Conservation (phyloP, 176 grass and related monocot genomes). For the Pontederia crassipes region DNA sequence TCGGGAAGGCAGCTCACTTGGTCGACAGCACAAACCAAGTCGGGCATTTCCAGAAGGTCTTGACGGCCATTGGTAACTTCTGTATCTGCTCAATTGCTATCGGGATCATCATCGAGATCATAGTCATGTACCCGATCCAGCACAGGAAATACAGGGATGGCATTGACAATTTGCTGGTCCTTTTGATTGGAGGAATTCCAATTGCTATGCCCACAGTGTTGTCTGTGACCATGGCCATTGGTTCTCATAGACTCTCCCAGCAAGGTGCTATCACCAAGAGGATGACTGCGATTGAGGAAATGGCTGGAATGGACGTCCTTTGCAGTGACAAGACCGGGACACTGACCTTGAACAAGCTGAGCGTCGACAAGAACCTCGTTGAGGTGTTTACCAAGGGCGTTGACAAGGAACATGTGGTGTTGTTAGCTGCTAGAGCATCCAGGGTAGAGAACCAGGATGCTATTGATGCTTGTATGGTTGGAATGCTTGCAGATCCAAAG, state of each 20-base stretch:
- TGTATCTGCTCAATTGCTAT: conserved; percentile 91
- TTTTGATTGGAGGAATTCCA: conserved; percentile 14
- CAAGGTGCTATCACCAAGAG: conserved; percentile 15
- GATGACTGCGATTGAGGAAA: conserved; percentile 16
- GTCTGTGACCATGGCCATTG: conserved; percentile 14
- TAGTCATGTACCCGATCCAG: conserved; percentile 99
- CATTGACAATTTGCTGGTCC: conserved; percentile 38
- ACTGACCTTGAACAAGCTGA: conserved; percentile 11
- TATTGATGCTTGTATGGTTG: conserved; percentile 11
- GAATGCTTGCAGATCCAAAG: conserved; percentile 12
- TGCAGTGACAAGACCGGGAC: conserved; percentile 17
- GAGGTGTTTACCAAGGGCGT: conserved; percentile 7
- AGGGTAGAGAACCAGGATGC: conserved; percentile 14
- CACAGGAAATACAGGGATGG: conserved; percentile 50
- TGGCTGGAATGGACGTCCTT: conserved; percentile 18
- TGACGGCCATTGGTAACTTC: conserved; percentile 95
- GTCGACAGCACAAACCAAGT: conserved; percentile 98
- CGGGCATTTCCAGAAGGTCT: conserved; percentile 92
- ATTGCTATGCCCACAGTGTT: conserved; percentile 13
- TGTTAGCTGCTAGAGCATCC: conserved; percentile 9
- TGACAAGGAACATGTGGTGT: conserved; percentile 5
- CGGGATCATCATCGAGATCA: conserved; percentile 86
- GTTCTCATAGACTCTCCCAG: conserved; percentile 9
- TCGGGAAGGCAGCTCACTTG: conserved; percentile 96
- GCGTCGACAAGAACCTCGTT: conserved; percentile 5